These are phyloP conservation scores for Thuja plicata DNA, from an alignment of 83 land plant species.

Conservation along the genomic window DNA sequence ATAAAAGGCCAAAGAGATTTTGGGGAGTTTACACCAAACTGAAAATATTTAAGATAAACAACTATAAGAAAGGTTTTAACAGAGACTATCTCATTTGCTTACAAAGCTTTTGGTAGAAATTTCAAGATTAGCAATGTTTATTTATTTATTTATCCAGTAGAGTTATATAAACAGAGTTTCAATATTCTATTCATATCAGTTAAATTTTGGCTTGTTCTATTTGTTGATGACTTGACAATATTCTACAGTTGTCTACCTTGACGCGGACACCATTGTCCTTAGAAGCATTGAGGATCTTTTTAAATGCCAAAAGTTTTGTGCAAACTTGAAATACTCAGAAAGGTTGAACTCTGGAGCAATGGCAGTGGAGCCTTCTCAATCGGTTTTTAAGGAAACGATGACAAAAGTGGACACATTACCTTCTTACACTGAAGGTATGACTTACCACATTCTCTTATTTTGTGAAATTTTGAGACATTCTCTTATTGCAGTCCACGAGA, in stretches of 20 bases:
- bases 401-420: constrained; percentile 72
- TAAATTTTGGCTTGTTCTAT: not conserved
- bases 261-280: constrained; percentile 94
- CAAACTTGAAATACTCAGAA: constrained; percentile 98
- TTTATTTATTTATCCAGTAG: not conserved
- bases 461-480: not conserved
- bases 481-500: too few relatives aligned
- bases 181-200: not conserved
- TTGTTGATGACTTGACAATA: constrained; percentile 9
- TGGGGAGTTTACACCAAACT: constrained; percentile 99
- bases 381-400: constrained; percentile 86
- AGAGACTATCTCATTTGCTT: not conserved
- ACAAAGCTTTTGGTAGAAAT: not conserved
- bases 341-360: constrained; percentile 96
- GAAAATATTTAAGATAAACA: constrained; percentile 94
- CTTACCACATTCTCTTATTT: not conserved
- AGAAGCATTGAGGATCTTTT: constrained; percentile 94
- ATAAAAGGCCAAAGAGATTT: constrained; percentile 79
- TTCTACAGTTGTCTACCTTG: constrained; percentile 92
- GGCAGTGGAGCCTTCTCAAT: constrained; percentile 95
- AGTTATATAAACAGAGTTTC: not conserved
- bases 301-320: constrained; percentile 90
- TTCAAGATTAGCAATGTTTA: not conserved
- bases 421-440: constrained; percentile 94
- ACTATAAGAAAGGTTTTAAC: constrained; percentile 77